Base-by-base conservation (phyloP, 2,329 filamentous ascomycete genomes). In the Fusarium sp. region DNA sequence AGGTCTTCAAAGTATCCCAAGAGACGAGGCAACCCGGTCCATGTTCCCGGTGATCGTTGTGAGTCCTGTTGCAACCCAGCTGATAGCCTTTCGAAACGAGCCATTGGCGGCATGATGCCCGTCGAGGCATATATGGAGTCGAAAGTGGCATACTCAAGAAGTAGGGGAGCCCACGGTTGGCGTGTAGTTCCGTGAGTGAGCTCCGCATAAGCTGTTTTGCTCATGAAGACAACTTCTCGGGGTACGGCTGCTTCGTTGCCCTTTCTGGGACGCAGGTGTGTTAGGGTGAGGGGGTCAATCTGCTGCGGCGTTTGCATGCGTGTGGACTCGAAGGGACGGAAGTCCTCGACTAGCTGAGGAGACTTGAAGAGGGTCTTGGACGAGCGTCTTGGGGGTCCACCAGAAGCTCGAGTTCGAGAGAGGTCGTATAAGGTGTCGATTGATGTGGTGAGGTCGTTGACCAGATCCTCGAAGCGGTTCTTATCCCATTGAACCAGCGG, bases 351-450 rank as follows among this genome's bases (percentile, higher is more conserved):
- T 0, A 83, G 80, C 0, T 81, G 75, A 18, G 80, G 75, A 0
- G 83, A 78, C 62, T 84, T 86, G 54, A 82, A 81, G 0, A 81
- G 62, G 2, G 78, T 67, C 78, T 83, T 77, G 72, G 80, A 70
- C 67, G 77, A 54, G 71, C 80, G 60, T 62, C 77, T 67, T 2
- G 82, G 79, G 13, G 82, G 76, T 4, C 83, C 81, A 1, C 82
- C 84, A 1, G 86, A 87, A 1, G 87, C 86, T 22, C 93, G 86
- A 16, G 92, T 92, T 59, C 91, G 85, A 0, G 93, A 94, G 16
- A 95, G 85, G 78, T 95, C 93, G 80, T 93, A 95, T 1, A 96
- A 87, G 0, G 92, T 94, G 81, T 95, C 93, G 80, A 95, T 94
- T 2, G 92, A 94, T 7, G 90, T 89, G 18, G 93, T 95, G 72